A percentile compares a stretch with the other conserved stretches of the same genome.
These are phyloP conservation scores for Sanghuangporus sanghuang DNA, from an alignment of 1,284 basidiomycete species.

Conservation along the genomic window DNA sequence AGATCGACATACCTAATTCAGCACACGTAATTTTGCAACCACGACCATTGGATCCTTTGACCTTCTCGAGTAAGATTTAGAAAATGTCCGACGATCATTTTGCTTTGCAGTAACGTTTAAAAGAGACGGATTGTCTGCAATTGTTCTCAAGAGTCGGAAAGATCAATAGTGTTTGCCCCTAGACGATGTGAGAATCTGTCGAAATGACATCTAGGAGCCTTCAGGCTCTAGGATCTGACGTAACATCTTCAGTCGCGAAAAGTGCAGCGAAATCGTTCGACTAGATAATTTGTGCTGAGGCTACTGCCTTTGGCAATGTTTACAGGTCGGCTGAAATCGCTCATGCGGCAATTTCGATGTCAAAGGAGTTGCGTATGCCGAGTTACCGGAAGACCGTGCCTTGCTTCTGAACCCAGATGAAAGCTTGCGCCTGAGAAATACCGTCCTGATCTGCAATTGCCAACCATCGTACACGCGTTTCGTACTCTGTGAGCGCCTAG, in stretches of 20 bases:
- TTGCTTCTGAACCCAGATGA: neutral
- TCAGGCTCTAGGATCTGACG: neutral
- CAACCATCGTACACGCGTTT: neutral
- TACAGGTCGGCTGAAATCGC: neutral
- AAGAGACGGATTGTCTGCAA: too few species aligned
- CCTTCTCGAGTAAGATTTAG: neutral
- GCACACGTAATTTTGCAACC: neutral
- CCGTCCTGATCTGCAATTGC: neutral
- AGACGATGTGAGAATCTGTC: too few species aligned
- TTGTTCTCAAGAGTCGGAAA: too few species aligned
- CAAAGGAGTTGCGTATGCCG: neutral
- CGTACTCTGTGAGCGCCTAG: neutral
- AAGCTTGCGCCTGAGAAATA: neutral
- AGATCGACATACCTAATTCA: neutral
- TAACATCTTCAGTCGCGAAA: neutral
- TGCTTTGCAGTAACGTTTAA: too few species aligned
- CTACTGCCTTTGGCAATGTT: neutral
- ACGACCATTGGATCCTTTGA: neutral
- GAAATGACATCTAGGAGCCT: neutral
- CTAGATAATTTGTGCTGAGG: neutral
- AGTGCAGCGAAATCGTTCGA: neutral
- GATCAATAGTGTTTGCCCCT: too few species aligned
- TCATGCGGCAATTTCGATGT: neutral
- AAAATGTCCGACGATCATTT: too few species aligned
- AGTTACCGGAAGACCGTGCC: neutral